These are phyloP conservation scores for Globisporangium alternatum DNA, from an alignment of 352 stramenopile species.

Conservation along the genomic window DNA sequence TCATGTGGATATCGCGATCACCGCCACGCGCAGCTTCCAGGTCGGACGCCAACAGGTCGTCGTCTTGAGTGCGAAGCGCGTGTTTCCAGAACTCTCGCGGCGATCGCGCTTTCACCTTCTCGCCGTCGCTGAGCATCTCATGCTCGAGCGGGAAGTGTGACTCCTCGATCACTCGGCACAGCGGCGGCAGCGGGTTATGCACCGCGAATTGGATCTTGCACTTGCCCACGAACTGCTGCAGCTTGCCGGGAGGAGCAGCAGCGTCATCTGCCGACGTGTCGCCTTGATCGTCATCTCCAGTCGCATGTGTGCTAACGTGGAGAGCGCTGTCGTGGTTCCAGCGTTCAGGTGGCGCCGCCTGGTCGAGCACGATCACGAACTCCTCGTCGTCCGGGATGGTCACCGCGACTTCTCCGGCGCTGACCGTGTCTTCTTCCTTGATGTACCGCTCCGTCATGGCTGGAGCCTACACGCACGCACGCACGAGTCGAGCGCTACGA, in stretches of 20 bases:
- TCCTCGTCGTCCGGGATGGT: conserved; percentile 9
- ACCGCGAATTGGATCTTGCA: conserved; percentile 16
- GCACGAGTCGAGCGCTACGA: background rate
- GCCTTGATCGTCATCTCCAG: background rate
- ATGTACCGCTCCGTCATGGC: background rate
- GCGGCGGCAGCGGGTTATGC: conserved; percentile 17
- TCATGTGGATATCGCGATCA: background rate
- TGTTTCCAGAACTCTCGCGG: background rate
- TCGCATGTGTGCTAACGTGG: background rate
- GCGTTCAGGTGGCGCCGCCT: background rate
- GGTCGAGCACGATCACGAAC: conserved; percentile 1
- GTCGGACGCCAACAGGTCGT: conserved; percentile 1
- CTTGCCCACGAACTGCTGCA: conserved; percentile 10
- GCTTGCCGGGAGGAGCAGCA: background rate
- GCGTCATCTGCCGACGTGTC: background rate
- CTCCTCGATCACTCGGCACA: conserved; percentile 14
- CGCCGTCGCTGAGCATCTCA: background rate
- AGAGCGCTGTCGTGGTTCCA: background rate
- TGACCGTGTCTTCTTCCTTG: background rate
- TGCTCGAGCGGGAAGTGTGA: conserved; percentile 14
- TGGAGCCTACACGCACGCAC: background rate
- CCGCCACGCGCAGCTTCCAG: background rate
- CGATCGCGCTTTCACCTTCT: background rate
- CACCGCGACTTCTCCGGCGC: background rate
- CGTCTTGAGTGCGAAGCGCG: background rate